A percentile compares a stretch with the other conserved stretches of the same genome.
phyloP scores from a whole-genome alignment of 2,329 filamentous ascomycete species.

The Microcyclospora tardicrescens region DNA sequence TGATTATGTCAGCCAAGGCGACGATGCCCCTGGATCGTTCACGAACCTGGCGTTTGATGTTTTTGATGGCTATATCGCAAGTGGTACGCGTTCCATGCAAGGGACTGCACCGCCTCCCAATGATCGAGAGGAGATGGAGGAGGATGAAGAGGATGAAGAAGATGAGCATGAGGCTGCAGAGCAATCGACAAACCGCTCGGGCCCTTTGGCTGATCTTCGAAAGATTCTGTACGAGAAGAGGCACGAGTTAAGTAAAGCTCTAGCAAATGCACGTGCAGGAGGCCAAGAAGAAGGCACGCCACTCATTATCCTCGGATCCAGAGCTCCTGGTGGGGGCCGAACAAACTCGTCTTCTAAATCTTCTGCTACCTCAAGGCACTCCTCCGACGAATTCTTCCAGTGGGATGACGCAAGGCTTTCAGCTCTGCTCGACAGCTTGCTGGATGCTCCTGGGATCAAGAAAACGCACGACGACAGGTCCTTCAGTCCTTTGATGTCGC shows the following conservation, averaged over 20 bases:
- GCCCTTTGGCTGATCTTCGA: conserved; percentile 13
- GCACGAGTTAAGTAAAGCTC: conserved; percentile 9
- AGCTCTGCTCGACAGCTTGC: conserved; percentile 17
- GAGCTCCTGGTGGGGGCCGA: not conserved
- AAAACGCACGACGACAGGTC: not conserved
- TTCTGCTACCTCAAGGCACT: too few relatives aligned
- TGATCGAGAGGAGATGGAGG: conserved; percentile 29
- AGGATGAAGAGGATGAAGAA: conserved; percentile 12
- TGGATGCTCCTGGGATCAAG: conserved; percentile 19
- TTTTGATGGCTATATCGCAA: conserved; percentile 28
- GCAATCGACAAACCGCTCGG: conserved; percentile 2
- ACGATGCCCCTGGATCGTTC: conserved; percentile 37
- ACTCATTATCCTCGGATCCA: conserved; percentile 1
- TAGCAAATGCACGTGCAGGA: conserved; percentile 13
- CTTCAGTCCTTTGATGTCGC: too few relatives aligned
- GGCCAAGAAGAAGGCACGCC: conserved; percentile 8
- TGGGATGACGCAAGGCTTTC: conserved; percentile 20
- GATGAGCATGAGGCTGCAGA: conserved; percentile 3
- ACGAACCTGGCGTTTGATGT: conserved; percentile 41
- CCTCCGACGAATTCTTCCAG: conserved; percentile 5
- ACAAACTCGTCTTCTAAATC: not conserved
- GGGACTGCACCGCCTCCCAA: conserved; percentile 12
- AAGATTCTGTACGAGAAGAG: conserved; percentile 11
- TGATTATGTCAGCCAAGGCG: conserved; percentile 49
- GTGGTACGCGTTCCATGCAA: not conserved